phyloP scores from a whole-genome alignment of 305 asterid species.

The Nicotiana rustica region DNA sequence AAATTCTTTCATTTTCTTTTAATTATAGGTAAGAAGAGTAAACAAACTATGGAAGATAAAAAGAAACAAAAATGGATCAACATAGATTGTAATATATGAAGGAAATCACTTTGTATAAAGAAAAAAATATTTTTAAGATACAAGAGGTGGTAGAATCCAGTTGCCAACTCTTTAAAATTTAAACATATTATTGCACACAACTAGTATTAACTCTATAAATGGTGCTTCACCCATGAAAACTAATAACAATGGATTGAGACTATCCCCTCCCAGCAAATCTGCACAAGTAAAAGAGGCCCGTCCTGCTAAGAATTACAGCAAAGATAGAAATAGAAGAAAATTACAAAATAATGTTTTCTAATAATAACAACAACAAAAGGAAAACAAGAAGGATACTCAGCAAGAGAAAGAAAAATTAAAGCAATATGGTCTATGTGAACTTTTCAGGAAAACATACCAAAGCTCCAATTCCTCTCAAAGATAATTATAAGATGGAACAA shows the following conservation, averaged over 20 bases:
- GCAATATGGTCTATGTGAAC: not conserved
- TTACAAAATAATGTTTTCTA: not conserved
- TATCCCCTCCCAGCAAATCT: not conserved
- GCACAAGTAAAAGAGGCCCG: constrained; percentile 13
- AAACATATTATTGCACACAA: not conserved
- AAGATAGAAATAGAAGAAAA: not conserved
- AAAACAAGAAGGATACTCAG: not conserved
- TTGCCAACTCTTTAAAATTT: constrained; percentile 20
- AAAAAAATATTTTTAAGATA: constrained; percentile 1
- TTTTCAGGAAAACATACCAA: not conserved
- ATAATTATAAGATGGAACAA: not conserved
- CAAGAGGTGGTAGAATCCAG: constrained; percentile 31
- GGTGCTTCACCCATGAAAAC: constrained; percentile 13
- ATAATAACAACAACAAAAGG: not conserved
- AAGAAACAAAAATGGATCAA: not conserved
- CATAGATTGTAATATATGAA: constrained; percentile 2
- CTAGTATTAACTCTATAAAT: not conserved
- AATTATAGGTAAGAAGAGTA: not conserved
- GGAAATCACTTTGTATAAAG: constrained; percentile 29
- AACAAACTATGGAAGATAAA: not conserved
- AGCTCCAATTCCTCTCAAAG: not conserved
- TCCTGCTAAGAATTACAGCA: constrained; percentile 31
- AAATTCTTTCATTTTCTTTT: not conserved
- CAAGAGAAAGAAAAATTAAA: not conserved
- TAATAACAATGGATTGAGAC: constrained; percentile 31